These are phyloP conservation scores for Clausena lansium DNA, from an alignment of 345 rosid genomes.

Conservation along the genomic window DNA sequence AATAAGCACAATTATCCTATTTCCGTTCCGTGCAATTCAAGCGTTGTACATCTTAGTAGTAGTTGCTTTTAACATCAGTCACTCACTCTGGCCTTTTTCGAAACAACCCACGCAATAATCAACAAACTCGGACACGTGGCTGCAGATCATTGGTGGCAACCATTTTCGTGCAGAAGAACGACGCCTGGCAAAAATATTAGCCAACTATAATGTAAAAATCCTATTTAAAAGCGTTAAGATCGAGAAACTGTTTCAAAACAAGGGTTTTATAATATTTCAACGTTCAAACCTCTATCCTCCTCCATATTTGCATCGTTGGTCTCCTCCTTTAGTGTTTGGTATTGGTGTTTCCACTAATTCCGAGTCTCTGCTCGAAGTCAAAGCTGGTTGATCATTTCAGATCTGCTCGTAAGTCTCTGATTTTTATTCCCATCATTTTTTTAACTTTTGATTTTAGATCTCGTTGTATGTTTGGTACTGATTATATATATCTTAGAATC, in stretches of 20 bases:
- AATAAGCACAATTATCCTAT: no score
- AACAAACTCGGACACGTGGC: background rate
- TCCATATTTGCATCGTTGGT: background rate
- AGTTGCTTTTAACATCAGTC: no score
- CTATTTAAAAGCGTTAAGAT: background rate
- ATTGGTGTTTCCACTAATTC: background rate
- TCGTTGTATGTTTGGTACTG: background rate
- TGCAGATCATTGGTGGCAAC: background rate
- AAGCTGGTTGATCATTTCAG: background rate
- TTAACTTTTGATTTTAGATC: background rate
- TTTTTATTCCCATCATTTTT: background rate
- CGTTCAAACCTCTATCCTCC: no score
- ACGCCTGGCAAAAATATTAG: background rate
- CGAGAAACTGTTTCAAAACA: background rate
- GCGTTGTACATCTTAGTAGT: no score
- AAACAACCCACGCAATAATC: no score
- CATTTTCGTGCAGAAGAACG: background rate
- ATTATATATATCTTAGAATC: background rate
- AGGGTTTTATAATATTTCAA: constrained; percentile 4
- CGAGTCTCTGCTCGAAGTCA: background rate
- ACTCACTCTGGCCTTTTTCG: no score
- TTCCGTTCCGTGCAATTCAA: no score
- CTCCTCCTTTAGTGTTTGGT: no score
- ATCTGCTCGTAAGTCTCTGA: constrained; percentile 2
- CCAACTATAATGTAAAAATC: background rate